Conservation (phyloP, 805 yeast genomes). For the Saturnispora mendoncae region DNA sequence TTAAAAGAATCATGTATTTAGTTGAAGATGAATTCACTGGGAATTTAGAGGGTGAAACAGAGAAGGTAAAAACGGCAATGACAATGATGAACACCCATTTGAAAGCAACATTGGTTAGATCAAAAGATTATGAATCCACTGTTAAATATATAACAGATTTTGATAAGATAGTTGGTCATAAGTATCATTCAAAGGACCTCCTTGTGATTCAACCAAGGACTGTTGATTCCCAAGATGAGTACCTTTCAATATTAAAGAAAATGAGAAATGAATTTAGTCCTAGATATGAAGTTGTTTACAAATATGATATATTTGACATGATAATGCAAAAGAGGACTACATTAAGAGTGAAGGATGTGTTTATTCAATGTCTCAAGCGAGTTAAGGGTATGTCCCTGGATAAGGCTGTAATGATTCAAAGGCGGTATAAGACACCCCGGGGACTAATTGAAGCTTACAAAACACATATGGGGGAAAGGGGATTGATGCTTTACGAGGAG, state of each 20-base stretch:
- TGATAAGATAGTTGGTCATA: slow-evolving; percentile 35
- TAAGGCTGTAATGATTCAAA: slow-evolving; percentile 73
- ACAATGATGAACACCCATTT: slow-evolving; percentile 59
- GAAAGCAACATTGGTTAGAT: slow-evolving; percentile 57
- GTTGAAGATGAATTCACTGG: slow-evolving; percentile 62
- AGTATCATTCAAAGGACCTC: slow-evolving; percentile 32
- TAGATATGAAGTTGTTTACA: slow-evolving; percentile 35
- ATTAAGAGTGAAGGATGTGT: slow-evolving; percentile 68
- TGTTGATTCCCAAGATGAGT: slow-evolving; percentile 43
- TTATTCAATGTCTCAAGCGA: slow-evolving; percentile 66
- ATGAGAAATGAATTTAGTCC: slow-evolving; percentile 30
- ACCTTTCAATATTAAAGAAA: slow-evolving; percentile 30
- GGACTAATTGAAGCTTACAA: slow-evolving; percentile 43
- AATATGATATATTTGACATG: slow-evolving; percentile 50
- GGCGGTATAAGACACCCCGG: slow-evolving; percentile 60
- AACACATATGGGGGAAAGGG: slow-evolving; percentile 21
- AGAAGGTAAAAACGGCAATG: slow-evolving; percentile 68
- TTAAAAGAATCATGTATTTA: slow-evolving; percentile 61
- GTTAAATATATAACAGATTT: slow-evolving; percentile 46
- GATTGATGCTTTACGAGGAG: slow-evolving; percentile 23
- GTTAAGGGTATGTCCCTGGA: slow-evolving; percentile 76
- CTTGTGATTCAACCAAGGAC: slow-evolving; percentile 45
- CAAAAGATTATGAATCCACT: slow-evolving; percentile 69
- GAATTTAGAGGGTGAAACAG: slow-evolving; percentile 42
- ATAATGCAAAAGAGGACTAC: slow-evolving; percentile 61